phyloP scores from a whole-genome alignment of 2,329 filamentous ascomycete genomes.

The Cercospora zeae-maydis region DNA sequence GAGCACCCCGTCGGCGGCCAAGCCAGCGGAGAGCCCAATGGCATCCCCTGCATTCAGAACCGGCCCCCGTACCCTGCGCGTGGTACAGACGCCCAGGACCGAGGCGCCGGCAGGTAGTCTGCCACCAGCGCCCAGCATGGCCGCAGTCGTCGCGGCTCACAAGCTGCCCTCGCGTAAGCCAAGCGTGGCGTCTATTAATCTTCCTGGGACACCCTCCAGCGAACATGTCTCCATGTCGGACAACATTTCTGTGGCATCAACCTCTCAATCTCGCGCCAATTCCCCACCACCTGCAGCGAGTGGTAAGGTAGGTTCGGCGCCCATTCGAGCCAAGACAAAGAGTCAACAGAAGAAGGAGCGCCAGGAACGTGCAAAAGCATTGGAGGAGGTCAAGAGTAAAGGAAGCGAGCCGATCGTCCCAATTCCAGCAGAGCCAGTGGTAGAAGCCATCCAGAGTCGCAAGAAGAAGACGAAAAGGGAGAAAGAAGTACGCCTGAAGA shows the following conservation, averaged over 20 bases:
- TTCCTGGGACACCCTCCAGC: slow-evolving; percentile 69
- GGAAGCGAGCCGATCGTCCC: slow-evolving; percentile 49
- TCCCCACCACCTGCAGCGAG: slow-evolving; percentile 61
- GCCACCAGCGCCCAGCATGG: slow-evolving; percentile 38
- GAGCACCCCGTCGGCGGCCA: slow-evolving; percentile 53
- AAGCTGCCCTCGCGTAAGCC: slow-evolving; percentile 50
- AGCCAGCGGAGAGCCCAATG: slow-evolving; percentile 54
- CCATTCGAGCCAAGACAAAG: slow-evolving; percentile 68
- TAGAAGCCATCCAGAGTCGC: slow-evolving; percentile 70
- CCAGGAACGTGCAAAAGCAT: slow-evolving; percentile 42
- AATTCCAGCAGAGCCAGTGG: slow-evolving; percentile 50
- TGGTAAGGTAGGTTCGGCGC: slow-evolving; percentile 62
- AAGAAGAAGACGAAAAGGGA: slow-evolving; percentile 82
- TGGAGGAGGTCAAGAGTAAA: slow-evolving; percentile 45
- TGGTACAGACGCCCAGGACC: slow-evolving; percentile 63
- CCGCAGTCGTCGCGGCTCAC: slow-evolving; percentile 33
- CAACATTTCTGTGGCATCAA: slow-evolving; percentile 69
- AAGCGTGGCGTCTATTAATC: slow-evolving; percentile 56
- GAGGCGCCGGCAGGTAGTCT: slow-evolving; percentile 50
- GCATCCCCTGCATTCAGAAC: slow-evolving; percentile 45
- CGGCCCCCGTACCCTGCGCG: slow-evolving; percentile 63
- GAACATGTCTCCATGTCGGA: slow-evolving; percentile 66
- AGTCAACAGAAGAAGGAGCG: slow-evolving; percentile 71
- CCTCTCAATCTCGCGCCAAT: slow-evolving; percentile 67
- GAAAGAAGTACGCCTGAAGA: slow-evolving; percentile 33